A percentile compares a stretch with the other conserved stretches of the same genome.
phyloP scores from a whole-genome alignment of 2,329 filamentous ascomycete genomes.

The Teratosphaeria nubilosa region DNA sequence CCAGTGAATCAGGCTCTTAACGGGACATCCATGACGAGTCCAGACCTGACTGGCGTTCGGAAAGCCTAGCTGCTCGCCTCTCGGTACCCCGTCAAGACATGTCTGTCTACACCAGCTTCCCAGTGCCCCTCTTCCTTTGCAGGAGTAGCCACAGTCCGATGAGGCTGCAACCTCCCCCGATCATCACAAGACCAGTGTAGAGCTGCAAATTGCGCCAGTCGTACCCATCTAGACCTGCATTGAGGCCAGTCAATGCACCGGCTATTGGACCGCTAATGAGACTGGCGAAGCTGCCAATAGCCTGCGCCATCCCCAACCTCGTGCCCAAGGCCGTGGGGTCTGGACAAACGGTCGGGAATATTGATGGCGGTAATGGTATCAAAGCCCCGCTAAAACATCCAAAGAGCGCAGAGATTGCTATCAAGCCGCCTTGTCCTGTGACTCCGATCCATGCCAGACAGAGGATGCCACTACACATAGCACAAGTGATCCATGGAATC shows the following conservation, averaged over 20 bases:
- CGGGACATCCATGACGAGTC: too few relatives aligned
- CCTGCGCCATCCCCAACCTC: slow-evolving; percentile 39
- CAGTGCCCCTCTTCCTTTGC: slow-evolving; percentile 12
- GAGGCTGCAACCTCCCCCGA: slow-evolving; percentile 16
- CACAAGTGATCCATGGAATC: slow-evolving; percentile 45
- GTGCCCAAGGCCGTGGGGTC: slow-evolving; percentile 38
- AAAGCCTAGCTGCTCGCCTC: too few relatives aligned
- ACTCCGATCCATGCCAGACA: slow-evolving; percentile 50
- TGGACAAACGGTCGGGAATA: slow-evolving; percentile 34
- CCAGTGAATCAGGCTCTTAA: too few relatives aligned
- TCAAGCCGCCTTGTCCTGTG: slow-evolving; percentile 25
- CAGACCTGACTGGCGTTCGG: too few relatives aligned
- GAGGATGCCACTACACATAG: slow-evolving; percentile 35
- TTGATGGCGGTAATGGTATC: slow-evolving; percentile 36
- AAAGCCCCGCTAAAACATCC: slow-evolving; percentile 36
- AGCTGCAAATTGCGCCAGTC: slow-evolving; percentile 22
- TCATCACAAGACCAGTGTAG: slow-evolving; percentile 21
- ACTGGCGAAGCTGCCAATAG: slow-evolving; percentile 32
- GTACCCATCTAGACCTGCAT: slow-evolving; percentile 5
- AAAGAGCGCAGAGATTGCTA: slow-evolving; percentile 34
- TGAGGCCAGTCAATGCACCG: slow-evolving; percentile 27
- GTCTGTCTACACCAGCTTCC: slow-evolving; percentile 6
- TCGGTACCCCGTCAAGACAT: neutral
- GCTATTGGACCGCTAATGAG: slow-evolving; percentile 39
- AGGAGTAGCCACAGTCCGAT: slow-evolving; percentile 18